phyloP scores from a whole-genome alignment of 73 alveolate species.

The Uronychia binucleata region DNA sequence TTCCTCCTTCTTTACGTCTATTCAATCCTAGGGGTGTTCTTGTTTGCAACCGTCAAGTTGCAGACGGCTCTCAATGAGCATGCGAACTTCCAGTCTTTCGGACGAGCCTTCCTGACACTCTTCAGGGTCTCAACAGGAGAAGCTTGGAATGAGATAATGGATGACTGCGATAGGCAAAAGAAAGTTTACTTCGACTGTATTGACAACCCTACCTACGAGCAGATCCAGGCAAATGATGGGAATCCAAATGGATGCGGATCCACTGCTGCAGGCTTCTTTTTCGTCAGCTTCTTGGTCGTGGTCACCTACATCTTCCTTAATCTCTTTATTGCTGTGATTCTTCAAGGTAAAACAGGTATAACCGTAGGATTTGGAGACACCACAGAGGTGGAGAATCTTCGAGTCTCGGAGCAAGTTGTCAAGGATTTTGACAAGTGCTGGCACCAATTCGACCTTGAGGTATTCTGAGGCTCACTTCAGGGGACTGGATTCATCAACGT shows the following conservation, averaged over 20 bases:
- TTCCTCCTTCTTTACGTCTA: conserved; percentile 29
- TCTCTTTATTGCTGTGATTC: conserved; percentile 63
- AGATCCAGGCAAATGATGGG: background rate
- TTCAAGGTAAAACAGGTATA: too few species aligned
- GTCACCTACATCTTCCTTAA: conserved; percentile 65
- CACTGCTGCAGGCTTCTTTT: conserved; percentile 17
- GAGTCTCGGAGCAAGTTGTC: background rate
- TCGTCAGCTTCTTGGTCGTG: conserved; percentile 33
- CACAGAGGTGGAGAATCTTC: background rate
- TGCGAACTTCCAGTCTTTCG: conserved; percentile 19
- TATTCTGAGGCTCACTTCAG: too few species aligned
- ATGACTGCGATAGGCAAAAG: background rate
- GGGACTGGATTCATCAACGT: background rate
- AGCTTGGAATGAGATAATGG: conserved; percentile 39
- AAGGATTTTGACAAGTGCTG: background rate
- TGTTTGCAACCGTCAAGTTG: conserved; percentile 39
- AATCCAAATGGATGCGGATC: conserved; percentile 10
- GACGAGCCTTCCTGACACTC: conserved; percentile 9
- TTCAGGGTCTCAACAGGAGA: conserved; percentile 43
- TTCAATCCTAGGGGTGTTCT: conserved; percentile 32
- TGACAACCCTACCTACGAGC: background rate
- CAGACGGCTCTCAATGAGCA: conserved; percentile 19
- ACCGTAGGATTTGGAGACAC: conserved; percentile 20
- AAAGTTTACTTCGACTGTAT: conserved; percentile 16
- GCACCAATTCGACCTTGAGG: conserved; percentile 2